Percentiles rank a stretch among this genome's conserved stretches.
Conservation (phyloP, 2,329 filamentous ascomycete genomes). For the Septoria linicola region DNA sequence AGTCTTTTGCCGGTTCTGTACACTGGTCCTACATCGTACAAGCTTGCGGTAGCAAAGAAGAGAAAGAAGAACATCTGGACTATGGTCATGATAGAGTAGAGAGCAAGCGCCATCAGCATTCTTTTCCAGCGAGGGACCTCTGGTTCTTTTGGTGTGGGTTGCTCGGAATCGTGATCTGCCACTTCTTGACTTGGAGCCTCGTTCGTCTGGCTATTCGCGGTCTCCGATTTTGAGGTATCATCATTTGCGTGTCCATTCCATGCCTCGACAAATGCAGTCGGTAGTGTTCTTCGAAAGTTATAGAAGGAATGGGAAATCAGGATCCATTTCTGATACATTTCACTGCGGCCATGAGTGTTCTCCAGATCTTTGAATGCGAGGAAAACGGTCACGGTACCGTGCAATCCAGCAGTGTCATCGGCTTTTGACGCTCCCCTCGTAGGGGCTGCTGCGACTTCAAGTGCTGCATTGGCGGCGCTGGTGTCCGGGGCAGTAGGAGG, state of each 20-base stretch:
- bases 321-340: background rate
- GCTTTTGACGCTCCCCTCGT: background rate
- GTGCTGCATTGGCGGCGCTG: too few species aligned
- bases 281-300: background rate
- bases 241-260: background rate
- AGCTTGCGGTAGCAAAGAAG: background rate
- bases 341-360: background rate
- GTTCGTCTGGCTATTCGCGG: background rate
- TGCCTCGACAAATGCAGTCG: background rate
- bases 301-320: background rate
- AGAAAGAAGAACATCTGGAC: conserved; percentile 1
- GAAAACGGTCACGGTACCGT: background rate
- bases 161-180: background rate
- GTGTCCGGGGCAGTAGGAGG: too few species aligned
- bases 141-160: too few species aligned
- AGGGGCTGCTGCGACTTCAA: background rate
- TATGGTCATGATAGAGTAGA: background rate
- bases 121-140: background rate
- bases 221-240: background rate
- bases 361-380: background rate
- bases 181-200: background rate
- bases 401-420: background rate
- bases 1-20: background rate
- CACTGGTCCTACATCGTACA: background rate
- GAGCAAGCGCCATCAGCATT: background rate